Evolutionary conservation across 306 rosid genomes (phyloP), one percentile per base, ranked within the genome.

Genomic region (Hylodesmum podocarpum): DNA sequence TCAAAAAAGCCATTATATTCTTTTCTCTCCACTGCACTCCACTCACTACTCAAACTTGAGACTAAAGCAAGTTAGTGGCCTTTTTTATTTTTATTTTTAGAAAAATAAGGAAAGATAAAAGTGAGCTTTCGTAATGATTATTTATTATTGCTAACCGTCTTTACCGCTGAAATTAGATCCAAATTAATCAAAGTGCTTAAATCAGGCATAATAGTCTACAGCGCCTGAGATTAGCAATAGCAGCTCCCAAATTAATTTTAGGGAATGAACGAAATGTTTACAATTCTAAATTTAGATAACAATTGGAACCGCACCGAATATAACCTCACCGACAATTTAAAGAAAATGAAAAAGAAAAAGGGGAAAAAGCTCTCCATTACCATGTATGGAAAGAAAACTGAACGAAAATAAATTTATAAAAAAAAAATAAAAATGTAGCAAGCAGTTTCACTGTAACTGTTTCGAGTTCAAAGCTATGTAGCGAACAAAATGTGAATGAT

Each of bases 281-380:
- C 51, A 53, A 36, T 36, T 25, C 27, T 62, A 33, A 61, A 62
- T 39, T 36, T 22, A 18, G 40, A 11, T 67, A 44, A 33, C 49
- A 71, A 75, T 31, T 50, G 57, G 51, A 57, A 49, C 41, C 5
- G 58, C 54, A 25, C 53, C 62, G 61, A 69, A 70, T 72, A 79
- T 44, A 78, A 66, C 57, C 44, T 10, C 77, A 79, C 89, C 92
- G 93, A 90, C 88, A 87, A 68, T 58, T 58, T 58, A 58, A 58
- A 58, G 65, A 2, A 22, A 53, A 86, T 40, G 5, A 27, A 34
- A 51, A 67, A 12, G 41, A 75, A 5, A 14, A 34, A 62, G 15
- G n/a, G n/a, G n/a, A 74, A 18, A 8, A 29, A 44, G 40, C 36
- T 13, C 11, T 66, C 59, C 69, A 54, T 36, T 8, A 47, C 2